A percentile compares a stretch with the other conserved stretches of the same genome.
phyloP scores from a whole-genome alignment of 371 early-diverging fungal genomes.

The Mortierella polycephala region DNA sequence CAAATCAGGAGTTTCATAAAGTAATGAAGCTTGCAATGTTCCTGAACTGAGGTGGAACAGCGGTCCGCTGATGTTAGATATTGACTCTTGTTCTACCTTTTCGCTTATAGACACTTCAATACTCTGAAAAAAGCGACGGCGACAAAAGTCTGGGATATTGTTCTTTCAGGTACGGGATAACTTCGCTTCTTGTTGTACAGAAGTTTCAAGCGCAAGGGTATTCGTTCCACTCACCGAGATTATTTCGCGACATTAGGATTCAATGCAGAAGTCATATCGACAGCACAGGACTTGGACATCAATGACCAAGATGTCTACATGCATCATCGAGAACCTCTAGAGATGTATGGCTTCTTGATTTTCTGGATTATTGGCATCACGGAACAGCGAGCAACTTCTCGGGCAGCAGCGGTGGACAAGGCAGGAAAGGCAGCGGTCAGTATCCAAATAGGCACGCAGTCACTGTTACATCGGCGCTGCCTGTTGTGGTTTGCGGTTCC shows the following conservation, averaged over 20 bases:
- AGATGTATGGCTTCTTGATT: conserved; percentile 81
- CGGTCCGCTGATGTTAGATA: too few relatives aligned
- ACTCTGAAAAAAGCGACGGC: conserved; percentile 42
- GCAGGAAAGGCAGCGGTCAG: conserved; percentile 55
- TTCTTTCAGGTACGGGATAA: conserved; percentile 66
- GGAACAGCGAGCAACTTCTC: conserved; percentile 65
- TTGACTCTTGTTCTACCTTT: background rate
- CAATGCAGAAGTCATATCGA: conserved; percentile 67
- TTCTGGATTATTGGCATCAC: conserved; percentile 76
- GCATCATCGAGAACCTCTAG: conserved; percentile 69
- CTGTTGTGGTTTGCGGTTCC: background rate
- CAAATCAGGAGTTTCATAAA: conserved; percentile 77
- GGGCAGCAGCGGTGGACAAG: conserved; percentile 39
- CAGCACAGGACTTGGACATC: conserved; percentile 67
- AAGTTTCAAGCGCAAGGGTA: conserved; percentile 21
- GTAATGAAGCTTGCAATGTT: conserved; percentile 52
- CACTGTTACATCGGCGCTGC: conserved; percentile 5
- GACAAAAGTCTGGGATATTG: conserved; percentile 64
- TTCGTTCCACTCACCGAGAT: conserved; percentile 38
- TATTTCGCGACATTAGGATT: conserved; percentile 62
- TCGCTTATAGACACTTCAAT: conserved; percentile 32
- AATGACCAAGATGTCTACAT: conserved; percentile 76
- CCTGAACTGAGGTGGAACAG: background rate
- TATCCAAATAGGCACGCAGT: background rate
- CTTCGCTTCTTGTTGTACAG: conserved; percentile 23